Evolutionary conservation across 495 filamentous ascomycete genomes (phyloP), one percentile per base, ranked within the genome.

Genomic region (Astrothelium subdiscretum): DNA sequence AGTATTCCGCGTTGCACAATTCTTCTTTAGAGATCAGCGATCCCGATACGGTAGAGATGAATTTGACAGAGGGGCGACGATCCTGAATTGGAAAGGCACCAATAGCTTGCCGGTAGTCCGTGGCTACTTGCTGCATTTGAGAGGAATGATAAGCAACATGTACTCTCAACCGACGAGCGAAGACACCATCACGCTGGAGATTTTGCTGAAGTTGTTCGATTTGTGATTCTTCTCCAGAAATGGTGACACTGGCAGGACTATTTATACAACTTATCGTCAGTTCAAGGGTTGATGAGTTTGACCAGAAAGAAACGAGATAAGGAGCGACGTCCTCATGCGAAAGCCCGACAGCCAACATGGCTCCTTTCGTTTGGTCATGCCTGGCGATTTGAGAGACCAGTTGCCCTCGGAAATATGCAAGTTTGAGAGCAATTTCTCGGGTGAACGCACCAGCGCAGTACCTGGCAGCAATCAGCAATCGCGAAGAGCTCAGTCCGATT

Each of bases 61-160:
- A 27, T 4, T 10, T 8, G 8, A 29, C 32, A 11, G 31, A 11
- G 3, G 20, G 4, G 13, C 31, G 24, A 60, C 18, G 15, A 15
- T 57, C 52, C 13, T 13, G 22, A 11, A 15, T 24, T 15, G 8
- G 12, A 13, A 43, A 5, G 15, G 22, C 20, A 3, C 27, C 20
- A 2, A 40, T 48, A 3, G 54, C 38, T 27, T 12, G 11, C 20
- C 12, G 24, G 57, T 59, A 59, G 6, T 13, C 43, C 12, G 57
- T 58, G n/a, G 62, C 62, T 15, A 63, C 31, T 22, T 61, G 63
- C 40, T 76, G 66, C 79, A 87, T 87, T 63, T 87, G 81, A 58
- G 80, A 78, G 3, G 84, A 87, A 66, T 88, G 85, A 64, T 85
- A 88, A 0, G 84, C 85, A 24, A 77, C 72, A 26, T 81, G 75